Evolutionary conservation across 768 basidiomycete species (phyloP).

Genomic region (Dictyophora rubrovolvata): DNA sequence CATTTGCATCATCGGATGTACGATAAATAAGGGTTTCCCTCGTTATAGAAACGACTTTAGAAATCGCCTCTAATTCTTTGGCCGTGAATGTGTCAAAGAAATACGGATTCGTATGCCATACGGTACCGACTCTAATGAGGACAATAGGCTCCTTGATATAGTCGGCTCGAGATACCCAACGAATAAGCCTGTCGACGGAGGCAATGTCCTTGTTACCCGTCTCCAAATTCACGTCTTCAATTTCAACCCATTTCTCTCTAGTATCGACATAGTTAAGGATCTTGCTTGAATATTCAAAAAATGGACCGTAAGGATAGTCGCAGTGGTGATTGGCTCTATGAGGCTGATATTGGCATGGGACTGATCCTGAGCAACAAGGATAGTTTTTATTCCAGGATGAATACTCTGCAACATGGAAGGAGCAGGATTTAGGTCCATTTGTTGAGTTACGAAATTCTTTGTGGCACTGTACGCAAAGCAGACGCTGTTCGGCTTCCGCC

Average conservation of each 20-base stretch:
- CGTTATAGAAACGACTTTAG: constrained; percentile 25
- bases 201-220: constrained; percentile 21
- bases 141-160: constrained; percentile 26
- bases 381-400: constrained; percentile 25
- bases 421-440: constrained; percentile 30
- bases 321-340: constrained; percentile 32
- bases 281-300: constrained; percentile 25
- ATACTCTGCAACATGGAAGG: constrained; percentile 28
- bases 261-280: constrained; percentile 27
- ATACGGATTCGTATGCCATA: constrained; percentile 26
- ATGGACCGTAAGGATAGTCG: constrained; percentile 30
- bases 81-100: constrained; percentile 31
- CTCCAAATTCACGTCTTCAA: constrained; percentile 29
- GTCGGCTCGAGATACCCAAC: constrained; percentile 27
- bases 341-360: constrained; percentile 26
- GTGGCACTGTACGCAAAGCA: constrained; percentile 31
- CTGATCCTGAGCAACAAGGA: constrained; percentile 26
- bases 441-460: constrained; percentile 26
- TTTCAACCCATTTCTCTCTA: constrained; percentile 22
- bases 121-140: constrained; percentile 27
- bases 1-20: constrained; percentile 22
- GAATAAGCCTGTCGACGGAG: constrained; percentile 23
- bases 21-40: constrained; percentile 28
- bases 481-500: constrained; percentile 27
- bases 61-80: constrained; percentile 25